These are phyloP conservation scores for Hymenoscyphus fructigenus DNA, from an alignment of 2,329 filamentous ascomycete species.

Conservation along the genomic window DNA sequence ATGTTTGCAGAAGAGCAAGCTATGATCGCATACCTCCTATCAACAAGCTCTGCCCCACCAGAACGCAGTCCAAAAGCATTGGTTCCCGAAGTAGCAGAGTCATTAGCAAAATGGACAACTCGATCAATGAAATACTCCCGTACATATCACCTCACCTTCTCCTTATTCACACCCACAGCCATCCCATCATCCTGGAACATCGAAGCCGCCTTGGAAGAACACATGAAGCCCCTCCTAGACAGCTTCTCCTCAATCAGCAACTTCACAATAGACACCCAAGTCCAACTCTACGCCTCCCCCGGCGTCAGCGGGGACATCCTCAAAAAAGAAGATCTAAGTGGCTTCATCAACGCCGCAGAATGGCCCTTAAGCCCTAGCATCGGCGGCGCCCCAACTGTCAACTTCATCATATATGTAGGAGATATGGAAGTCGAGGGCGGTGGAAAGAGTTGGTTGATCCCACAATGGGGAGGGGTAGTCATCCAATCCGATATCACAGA, in stretches of 20 bases:
- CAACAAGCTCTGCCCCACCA: constrained; percentile 53
- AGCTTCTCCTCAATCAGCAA: constrained; percentile 83
- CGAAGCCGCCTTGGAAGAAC: constrained; percentile 74
- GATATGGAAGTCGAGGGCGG: constrained; percentile 49
- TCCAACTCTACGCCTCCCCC: constrained; percentile 84
- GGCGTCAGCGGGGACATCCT: constrained; percentile 63
- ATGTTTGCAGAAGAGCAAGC: constrained; percentile 88
- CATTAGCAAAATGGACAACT: constrained; percentile 69
- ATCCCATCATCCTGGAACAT: constrained; percentile 89
- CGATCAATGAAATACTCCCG: constrained; percentile 87
- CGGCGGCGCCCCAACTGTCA: constrained; percentile 87
- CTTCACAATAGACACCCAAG: constrained; percentile 94
- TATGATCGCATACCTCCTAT: constrained; percentile 74
- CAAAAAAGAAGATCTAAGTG: constrained; percentile 82
- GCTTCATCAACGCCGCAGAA: constrained; percentile 96
- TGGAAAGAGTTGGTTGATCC: constrained; percentile 79
- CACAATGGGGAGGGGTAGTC: constrained; percentile 85
- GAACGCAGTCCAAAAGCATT: constrained; percentile 48
- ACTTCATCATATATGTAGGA: constrained; percentile 89
- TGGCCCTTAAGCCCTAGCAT: constrained; percentile 97
- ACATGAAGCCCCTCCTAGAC: constrained; percentile 78
- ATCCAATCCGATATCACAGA: constrained; percentile 59
- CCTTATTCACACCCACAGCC: constrained; percentile 80
- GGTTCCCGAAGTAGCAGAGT: constrained; percentile 52
- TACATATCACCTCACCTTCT: constrained; percentile 94